A percentile compares a stretch with the other conserved stretches of the same genome.
Evolutionary conservation across 2,329 filamentous ascomycete genomes (phyloP).

Genomic region (Colletotrichum horii): DNA sequence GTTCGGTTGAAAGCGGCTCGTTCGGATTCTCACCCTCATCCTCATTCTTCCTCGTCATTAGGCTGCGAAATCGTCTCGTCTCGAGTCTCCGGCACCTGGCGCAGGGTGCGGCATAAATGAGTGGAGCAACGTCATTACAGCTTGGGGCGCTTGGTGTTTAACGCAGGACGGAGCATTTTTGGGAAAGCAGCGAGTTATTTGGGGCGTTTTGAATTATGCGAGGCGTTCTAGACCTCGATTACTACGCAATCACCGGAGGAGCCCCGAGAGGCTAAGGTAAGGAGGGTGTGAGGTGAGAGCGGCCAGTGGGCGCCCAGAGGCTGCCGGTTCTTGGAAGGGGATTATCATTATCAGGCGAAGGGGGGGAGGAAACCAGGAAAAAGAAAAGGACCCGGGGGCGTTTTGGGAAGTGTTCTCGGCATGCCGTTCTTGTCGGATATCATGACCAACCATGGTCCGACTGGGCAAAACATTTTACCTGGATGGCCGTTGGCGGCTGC

Average conservation of each 20-base stretch:
- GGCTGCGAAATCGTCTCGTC: neutral
- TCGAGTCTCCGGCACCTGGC: neutral
- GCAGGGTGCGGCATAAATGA: neutral
- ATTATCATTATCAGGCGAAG: neutral
- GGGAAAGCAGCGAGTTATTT: neutral
- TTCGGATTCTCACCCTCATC: neutral
- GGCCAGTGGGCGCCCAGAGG: neutral
- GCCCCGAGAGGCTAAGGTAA: neutral
- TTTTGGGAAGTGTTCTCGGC: neutral
- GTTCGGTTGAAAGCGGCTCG: neutral
- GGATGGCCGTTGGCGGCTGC: neutral
- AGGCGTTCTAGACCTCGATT: constrained; percentile 1
- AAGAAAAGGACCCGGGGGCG: neutral
- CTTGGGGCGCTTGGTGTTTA: neutral
- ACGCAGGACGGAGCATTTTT: neutral
- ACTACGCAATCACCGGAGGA: neutral
- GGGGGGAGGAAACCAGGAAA: neutral
- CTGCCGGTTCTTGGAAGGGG: neutral
- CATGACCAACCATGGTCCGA: neutral
- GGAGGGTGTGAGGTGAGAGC: neutral
- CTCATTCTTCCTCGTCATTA: neutral
- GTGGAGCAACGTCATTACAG: neutral
- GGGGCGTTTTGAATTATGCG: constrained; percentile 12
- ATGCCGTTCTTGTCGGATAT: neutral
- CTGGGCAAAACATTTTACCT: neutral